Percentiles rank a stretch among this genome's conserved stretches.
These are phyloP conservation scores for Pseudonitzschia pungens DNA, from an alignment of 108 stramenopile genomes.

Conservation along the genomic window DNA sequence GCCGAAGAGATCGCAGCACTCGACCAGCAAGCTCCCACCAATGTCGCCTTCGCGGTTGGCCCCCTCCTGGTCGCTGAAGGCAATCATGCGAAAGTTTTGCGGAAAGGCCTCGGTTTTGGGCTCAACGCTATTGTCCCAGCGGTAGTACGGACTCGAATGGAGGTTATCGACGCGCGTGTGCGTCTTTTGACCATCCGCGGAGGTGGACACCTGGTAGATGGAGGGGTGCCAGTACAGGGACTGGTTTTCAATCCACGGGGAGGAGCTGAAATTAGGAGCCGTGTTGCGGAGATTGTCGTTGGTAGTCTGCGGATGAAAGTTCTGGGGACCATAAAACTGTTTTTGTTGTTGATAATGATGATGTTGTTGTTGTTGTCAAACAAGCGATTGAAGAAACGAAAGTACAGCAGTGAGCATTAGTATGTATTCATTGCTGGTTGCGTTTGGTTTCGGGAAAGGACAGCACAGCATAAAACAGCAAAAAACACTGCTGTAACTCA, in stretches of 20 bases:
- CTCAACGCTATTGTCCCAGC: slow-evolving; percentile 32
- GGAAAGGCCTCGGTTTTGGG: slow-evolving; percentile 29
- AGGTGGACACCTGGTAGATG: slow-evolving; percentile 9
- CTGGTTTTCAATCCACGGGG: slow-evolving; percentile 24
- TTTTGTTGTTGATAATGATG: too few species aligned
- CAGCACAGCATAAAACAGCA: too few species aligned
- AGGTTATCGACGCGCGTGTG: neutral
- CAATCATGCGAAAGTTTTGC: slow-evolving; percentile 35
- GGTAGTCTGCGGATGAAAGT: slow-evolving; percentile 29
- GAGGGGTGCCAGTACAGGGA: slow-evolving; percentile 17
- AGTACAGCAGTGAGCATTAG: neutral
- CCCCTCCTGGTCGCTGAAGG: slow-evolving; percentile 15
- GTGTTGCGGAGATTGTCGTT: slow-evolving; percentile 9
- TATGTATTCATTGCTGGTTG: too few species aligned
- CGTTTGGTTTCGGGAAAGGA: too few species aligned
- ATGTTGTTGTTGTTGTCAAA: too few species aligned
- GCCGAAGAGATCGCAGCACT: slow-evolving; percentile 24
- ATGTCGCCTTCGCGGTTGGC: slow-evolving; percentile 18
- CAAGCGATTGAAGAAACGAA: neutral
- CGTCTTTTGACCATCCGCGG: neutral
- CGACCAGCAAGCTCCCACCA: slow-evolving; percentile 20
- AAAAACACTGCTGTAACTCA: neutral
- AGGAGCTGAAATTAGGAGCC: slow-evolving; percentile 7
- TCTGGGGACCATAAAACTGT: slow-evolving; percentile 27
- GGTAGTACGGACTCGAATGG: slow-evolving; percentile 24